Base-by-base conservation (phyloP, 78 protist genomes). In the Cavenderia fasciculata region DNA sequence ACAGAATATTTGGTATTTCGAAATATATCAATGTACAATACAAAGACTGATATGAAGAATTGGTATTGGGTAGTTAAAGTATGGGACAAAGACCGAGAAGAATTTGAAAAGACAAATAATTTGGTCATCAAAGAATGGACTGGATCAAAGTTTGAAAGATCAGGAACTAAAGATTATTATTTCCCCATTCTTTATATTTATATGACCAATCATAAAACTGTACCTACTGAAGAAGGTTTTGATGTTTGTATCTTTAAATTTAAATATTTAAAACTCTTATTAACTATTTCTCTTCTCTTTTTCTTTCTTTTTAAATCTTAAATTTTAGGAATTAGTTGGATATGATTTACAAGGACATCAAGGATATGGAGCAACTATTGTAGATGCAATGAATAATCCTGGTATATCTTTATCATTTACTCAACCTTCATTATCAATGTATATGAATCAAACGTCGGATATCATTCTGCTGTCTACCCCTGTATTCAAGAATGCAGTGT, bases 61-160 rank as follows among this genome's bases (percentile, higher is more conserved):
- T 46, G 44, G 14, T 82, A 21, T 41, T 82, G 76, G 76, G 16
- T 63, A 14, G 25, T 38, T 41, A 61, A 56, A 27, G 23, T 82
- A 11, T 4, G 23, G 1, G 46, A 69, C 34, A 31, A 14, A 0
- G 70, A 82, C 5, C 47, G 90, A 59, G 7, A 2, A 10, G 10
- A 23, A 5, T 82, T 68, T 43, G 90, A 82, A 68, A 10, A 68
- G 2, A 33, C 12, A 38, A n/a, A 12, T n/a, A 31, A 36, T 57
- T 11, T 19, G 36, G 21, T 40, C 27, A 47, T 29, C 25, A 47
- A 43, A 47, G 57, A 78, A 36, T 34, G 31, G 59, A 18, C n/a
- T 18, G 61, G 78, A 71, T 51, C 25, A 51, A 11, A 27, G 16
- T 4, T 4, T 51, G 3, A 71, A 33, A 1, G 51, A 34, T 51